Base-by-base conservation (phyloP, 352 stramenopile species). In the Phytophthora fragariaefolia region DNA sequence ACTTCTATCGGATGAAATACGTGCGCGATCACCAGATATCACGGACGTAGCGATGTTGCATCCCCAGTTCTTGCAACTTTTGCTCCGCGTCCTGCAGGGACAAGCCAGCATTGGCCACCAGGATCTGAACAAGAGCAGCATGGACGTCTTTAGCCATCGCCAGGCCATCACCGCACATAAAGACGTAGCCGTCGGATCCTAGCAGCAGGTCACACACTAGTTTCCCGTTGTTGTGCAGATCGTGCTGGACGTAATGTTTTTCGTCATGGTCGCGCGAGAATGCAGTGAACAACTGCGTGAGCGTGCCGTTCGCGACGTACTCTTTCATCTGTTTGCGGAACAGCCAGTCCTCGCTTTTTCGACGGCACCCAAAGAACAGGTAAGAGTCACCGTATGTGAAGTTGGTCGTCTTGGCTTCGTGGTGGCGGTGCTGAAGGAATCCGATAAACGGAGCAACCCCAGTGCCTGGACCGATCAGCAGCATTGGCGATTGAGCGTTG, bases 371-470 rank as follows among this genome's bases (percentile, higher is more conserved):
- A 75, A 98, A 99, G 74, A 98, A 99, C n/a, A 99, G 74, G 58
- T 92, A 90, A 15, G 95, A 90, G 10, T 73, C 51, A 12, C 81
- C 76, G 18, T 18, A 13, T 4, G 30, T 26, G 13, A 18, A 47
- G 17, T 62, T 40, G 1, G 27, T 22, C 82, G 40, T 27, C 36
- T 73, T 57, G 17, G 64, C 51, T 61, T 91, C 73, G 15, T 76
- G 28, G 17, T 79, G 58, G 20, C 91, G 92, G 60, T 99, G 95
- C 57, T 96, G 82, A 34, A 99, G 55, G 61, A 99, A 99, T 34
- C 96, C 95, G 61, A 99, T 94, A 77, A 99, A 99, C 18, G 97
- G 96, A 12, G 97, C 91, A 48, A 99, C 96, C 24, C 97, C 97
- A 15, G 97, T 99, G 32, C 97, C 97, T 2, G 96, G 96, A 3